phyloP scores from a whole-genome alignment of 768 basidiomycete genomes.

The Brasilioporus rufonigricans region DNA sequence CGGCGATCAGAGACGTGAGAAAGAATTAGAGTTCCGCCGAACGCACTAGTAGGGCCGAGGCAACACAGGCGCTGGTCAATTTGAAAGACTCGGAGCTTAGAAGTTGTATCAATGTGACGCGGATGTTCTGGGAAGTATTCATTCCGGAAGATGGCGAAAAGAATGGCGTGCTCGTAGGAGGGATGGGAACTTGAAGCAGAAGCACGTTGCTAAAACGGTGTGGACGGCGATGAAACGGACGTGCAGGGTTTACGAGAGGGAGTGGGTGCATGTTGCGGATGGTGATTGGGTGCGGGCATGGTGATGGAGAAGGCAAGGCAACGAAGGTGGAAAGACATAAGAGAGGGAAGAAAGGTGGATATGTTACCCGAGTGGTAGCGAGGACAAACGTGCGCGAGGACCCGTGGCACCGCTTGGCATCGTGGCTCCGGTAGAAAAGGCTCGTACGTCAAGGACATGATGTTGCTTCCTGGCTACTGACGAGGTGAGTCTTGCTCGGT shows the following conservation, averaged over 20 bases:
- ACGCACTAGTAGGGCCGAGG: neutral
- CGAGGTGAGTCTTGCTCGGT: constrained; percentile 17
- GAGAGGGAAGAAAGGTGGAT: neutral
- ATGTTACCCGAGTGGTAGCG: constrained; percentile 14
- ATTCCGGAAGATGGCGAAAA: constrained; percentile 3
- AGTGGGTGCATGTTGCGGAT: constrained; percentile 23
- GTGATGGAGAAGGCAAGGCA: constrained; percentile 8
- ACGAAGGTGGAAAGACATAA: constrained; percentile 4
- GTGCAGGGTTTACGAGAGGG: constrained; percentile 16
- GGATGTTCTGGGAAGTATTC: neutral
- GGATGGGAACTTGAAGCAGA: constrained; percentile 4
- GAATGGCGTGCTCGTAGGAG: neutral
- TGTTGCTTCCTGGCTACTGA: constrained; percentile 13
- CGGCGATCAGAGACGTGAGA: constrained; percentile 11
- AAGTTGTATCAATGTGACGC: neutral
- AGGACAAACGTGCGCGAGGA: constrained; percentile 36
- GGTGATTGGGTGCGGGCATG: constrained; percentile 22
- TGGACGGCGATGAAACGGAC: constrained; percentile 8
- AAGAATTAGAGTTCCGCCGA: constrained; percentile 16
- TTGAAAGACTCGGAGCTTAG: constrained; percentile 22
- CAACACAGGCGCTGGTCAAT: constrained; percentile 11
- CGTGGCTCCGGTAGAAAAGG: constrained; percentile 28
- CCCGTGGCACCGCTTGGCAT: constrained; percentile 32
- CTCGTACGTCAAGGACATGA: constrained; percentile 8
- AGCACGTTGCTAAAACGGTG: constrained; percentile 15